These are phyloP conservation scores for Albizia julibrissin DNA, from an alignment of 306 rosid genomes.

Conservation along the genomic window DNA sequence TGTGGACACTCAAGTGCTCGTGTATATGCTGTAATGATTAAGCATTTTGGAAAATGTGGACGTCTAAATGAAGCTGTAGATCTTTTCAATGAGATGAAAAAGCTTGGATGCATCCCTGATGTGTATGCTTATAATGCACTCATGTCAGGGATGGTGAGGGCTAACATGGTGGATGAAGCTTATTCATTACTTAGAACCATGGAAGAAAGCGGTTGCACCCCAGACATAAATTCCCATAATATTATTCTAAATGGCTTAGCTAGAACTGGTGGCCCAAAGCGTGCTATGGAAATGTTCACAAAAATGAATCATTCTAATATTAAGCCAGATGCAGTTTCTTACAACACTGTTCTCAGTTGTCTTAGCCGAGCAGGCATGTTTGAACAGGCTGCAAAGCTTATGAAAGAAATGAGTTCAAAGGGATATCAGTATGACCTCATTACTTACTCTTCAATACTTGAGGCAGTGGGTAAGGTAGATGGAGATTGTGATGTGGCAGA, in stretches of 20 bases:
- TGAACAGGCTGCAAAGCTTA: constrained; percentile 86
- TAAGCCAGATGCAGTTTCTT: constrained; percentile 81
- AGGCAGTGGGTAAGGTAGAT: constrained; percentile 95
- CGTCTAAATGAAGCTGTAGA: constrained; percentile 68
- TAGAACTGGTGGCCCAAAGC: constrained; percentile 73
- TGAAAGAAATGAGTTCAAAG: constrained; percentile 80
- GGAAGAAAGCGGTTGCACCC: constrained; percentile 78
- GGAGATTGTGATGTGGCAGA: constrained; percentile 40
- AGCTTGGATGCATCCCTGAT: constrained; percentile 79
- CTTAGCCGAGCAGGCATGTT: constrained; percentile 92
- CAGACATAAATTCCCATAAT: constrained; percentile 81
- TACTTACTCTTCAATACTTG: constrained; percentile 89
- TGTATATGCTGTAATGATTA: constrained; percentile 97
- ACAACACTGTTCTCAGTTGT: constrained; percentile 80
- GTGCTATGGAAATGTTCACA: constrained; percentile 71
- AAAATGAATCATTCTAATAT: constrained; percentile 64
- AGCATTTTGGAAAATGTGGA: constrained; percentile 88
- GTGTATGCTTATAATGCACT: constrained; percentile 90
- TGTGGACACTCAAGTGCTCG: constrained; percentile 87
- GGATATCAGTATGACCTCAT: constrained; percentile 78
- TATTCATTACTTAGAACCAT: constrained; percentile 68
- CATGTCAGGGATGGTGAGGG: constrained; percentile 92
- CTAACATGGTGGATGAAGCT: constrained; percentile 74
- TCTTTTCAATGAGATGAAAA: constrained; percentile 81
- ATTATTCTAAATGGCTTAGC: constrained; percentile 81